Evolutionary conservation across 306 rosid species (phyloP), one percentile per base, ranked within the genome.

Genomic region (Malus sylvestris): DNA sequence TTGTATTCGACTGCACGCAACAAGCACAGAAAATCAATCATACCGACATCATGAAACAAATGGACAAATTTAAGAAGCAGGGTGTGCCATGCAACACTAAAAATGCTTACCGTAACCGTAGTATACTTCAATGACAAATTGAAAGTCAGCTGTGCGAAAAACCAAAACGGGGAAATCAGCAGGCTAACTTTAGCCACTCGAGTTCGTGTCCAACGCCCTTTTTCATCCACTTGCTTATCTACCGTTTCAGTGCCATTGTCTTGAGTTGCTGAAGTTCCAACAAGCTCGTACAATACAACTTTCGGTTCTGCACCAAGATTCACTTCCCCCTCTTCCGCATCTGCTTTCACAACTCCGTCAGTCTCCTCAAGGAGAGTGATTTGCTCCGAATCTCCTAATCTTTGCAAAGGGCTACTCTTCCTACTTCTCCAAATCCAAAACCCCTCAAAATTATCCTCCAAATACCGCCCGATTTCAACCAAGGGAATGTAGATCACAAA

Each of bases 121-220:
- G 99, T 95, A 78, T 92, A 95, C 91, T 92, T 90, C 89, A 95
- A 81, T 11, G 99, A 95, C 49, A 95, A 75, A 78, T 92, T 95
- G 83, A 95, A 95, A 32, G 87, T 85, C 84, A 95, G 97, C 66
- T 95, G 99, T 6, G 99, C 99, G 0, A 92, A 70, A 83, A 95
- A 95, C 99, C 99, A 95, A 77, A 95, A 87, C 4, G 99, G 97
- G 77, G 92, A 88, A 64, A 95, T 87, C 86, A 90, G 83, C 6
- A 95, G 73, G 83, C 99, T 90, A 89, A 91, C 93, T 92, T 87
- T 95, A 9, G 99, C 99, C 59, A 92, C 82, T 80, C 97, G 83
- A 4, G 19, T 76, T 46, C 97, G 97, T 0, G 92, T 90, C 99
- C 99, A 95, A 22, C 96, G 97, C 72, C 97, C 97, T 76, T 92